Base-by-base conservation (phyloP, 2,329 filamentous ascomycete species). In the Xylaria sp. region DNA sequence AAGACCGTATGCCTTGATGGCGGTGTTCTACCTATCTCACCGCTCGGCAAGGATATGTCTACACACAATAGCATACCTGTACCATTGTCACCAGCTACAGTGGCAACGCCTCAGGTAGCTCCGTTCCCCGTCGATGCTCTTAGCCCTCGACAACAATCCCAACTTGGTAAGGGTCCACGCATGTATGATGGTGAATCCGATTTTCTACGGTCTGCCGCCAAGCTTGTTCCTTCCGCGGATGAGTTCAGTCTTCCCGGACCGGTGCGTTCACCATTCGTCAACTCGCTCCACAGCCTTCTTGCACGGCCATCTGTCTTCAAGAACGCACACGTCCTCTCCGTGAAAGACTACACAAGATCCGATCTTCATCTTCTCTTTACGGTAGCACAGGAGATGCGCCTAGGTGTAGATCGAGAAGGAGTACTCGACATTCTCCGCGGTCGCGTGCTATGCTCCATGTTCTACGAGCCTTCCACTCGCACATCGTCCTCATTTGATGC, bases 401-500 rank as follows among this genome's bases (percentile, higher is more conserved):
- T 97, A 20, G 94, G 94, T 61, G 96, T 97, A 33, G 93, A 98
- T 82, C 91, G 94, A 56, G 91, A 97, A 75, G 96, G 96, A 66
- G 92, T 96, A 33, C 85, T 99, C 57, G 91, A 96, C 75, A 86
- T 97, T 63, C 88, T 99, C 68, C 92, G 92, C 74, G 94, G 94
- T 31, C 90, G 92, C 51, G 88, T 99, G 13, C 86, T 99, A 42
- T 93, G 91, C 81, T 96, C 93, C 1, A 89, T 99, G 83, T 99
- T 99, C 87, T 99, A 94, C 80, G 96, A 99, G 85, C 96, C 96
- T 1, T 98, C 95, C 0, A 99, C 96, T 2, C 89, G 96, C 61
- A 99, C 96, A 5, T 97, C 95, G 13, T 89, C 92, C 42, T 99
- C 96, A 3, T 99, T 99, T 75, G 96, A 99, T 77, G 92, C 95